Percentiles rank a stretch among this genome's conserved stretches.
phyloP scores from a whole-genome alignment of 2,329 filamentous ascomycete genomes.

The Dothidotthia symphoricarpi region DNA sequence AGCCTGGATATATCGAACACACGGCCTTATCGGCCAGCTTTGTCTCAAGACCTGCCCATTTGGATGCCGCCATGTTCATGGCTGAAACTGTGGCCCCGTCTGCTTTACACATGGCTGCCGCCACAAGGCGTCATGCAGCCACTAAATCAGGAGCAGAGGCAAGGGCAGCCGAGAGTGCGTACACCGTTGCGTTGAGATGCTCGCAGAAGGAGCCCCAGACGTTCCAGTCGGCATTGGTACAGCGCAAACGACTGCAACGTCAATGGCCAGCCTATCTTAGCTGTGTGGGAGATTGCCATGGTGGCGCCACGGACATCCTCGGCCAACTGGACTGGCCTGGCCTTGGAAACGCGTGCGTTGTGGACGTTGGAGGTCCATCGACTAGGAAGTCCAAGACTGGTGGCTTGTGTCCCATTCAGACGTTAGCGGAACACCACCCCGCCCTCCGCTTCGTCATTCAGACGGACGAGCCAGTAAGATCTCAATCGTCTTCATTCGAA shows the following conservation, averaged over 20 bases:
- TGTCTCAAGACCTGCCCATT: conserved; percentile 30
- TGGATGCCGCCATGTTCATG: conserved; percentile 44
- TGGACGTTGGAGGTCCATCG: too few relatives aligned
- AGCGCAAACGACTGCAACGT: conserved; percentile 4
- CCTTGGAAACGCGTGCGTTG: neutral
- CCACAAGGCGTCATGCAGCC: conserved; percentile 4
- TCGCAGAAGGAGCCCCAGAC: conserved; percentile 15
- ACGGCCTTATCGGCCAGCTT: conserved; percentile 43
- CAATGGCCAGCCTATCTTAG: too few relatives aligned
- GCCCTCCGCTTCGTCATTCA: conserved; percentile 1
- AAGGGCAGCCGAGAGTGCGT: neutral
- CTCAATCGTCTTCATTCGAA: neutral
- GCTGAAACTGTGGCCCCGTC: conserved; percentile 35
- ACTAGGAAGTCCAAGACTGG: too few relatives aligned
- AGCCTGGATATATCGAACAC: conserved; percentile 32
- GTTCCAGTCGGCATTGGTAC: conserved; percentile 9
- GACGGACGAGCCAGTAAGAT: neutral
- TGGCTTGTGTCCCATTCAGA: neutral
- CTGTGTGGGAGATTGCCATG: too few relatives aligned
- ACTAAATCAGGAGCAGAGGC: neutral
- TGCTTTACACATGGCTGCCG: conserved; percentile 33
- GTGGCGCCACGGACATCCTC: neutral
- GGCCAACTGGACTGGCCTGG: conserved; percentile 2
- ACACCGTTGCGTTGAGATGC: conserved; percentile 2
- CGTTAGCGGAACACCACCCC: neutral